Evolutionary conservation across 768 basidiomycete species (phyloP).

Genomic region (Gelatoporia subvermispora): DNA sequence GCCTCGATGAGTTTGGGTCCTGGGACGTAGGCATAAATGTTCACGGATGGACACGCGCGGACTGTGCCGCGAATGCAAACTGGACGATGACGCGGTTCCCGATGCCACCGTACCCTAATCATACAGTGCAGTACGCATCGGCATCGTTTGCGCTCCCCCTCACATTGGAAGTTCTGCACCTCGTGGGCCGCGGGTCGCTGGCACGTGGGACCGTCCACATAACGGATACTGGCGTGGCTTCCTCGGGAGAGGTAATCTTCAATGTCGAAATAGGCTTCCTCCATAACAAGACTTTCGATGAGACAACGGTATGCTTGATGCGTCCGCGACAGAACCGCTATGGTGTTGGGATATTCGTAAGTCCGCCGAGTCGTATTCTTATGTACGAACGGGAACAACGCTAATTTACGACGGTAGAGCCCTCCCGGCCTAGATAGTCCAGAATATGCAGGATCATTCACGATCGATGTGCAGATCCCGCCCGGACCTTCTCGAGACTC

Average conservation of each 20-base stretch:
- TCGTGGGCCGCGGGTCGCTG: neutral
- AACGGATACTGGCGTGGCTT: conserved; percentile 1
- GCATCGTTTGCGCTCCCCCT: conserved; percentile 11
- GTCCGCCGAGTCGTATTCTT: conserved; percentile 5
- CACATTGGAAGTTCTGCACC: neutral
- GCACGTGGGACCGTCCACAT: conserved; percentile 13
- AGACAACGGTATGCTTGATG: conserved; percentile 18
- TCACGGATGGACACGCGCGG: too few relatives aligned
- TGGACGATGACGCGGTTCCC: too few relatives aligned
- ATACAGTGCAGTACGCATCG: conserved; percentile 1
- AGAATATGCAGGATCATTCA: too few relatives aligned
- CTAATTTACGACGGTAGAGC: too few relatives aligned
- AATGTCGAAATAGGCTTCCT: conserved; percentile 16
- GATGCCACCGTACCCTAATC: too few relatives aligned
- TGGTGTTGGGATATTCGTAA: conserved; percentile 28
- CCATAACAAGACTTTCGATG: conserved; percentile 11
- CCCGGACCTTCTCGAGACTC: conserved; percentile 14
- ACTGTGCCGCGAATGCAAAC: too few relatives aligned
- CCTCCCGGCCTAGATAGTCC: too few relatives aligned
- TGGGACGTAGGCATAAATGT: too few relatives aligned
- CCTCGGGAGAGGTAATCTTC: conserved; percentile 11
- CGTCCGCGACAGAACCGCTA: conserved; percentile 9
- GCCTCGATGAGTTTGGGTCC: too few relatives aligned
- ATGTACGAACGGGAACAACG: too few relatives aligned
- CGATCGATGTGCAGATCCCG: too few relatives aligned